Evolutionary conservation across 2,329 filamentous ascomycete genomes (phyloP), one percentile per base, ranked within the genome.

Genomic region (Trichoderma lentiforme): DNA sequence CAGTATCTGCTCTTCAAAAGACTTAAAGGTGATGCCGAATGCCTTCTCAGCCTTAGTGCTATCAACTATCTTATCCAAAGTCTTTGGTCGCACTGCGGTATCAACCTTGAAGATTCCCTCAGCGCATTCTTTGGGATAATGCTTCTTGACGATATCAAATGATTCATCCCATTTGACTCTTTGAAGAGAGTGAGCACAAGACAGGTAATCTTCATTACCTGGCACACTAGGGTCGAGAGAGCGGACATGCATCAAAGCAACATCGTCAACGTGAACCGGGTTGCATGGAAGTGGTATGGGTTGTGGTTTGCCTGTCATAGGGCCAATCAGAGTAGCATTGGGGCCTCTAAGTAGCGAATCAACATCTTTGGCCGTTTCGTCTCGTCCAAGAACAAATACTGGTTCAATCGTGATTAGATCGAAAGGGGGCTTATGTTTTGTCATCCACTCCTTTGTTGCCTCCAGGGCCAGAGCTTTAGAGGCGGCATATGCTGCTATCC

Each of bases 361-460:
- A n/a, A n/a, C 21, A 4, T 9, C 14, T 3, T n/a, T 64, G 30
- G 62, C 77, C 6, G 77, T 74, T 61, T 82, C 79, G 73, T 83
- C 80, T 53, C 77, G 79, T 7, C 82, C 82, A 15, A 82, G 71
- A 18, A 82, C 78, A 71, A 80, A 81, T 30, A 76, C 77, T 0
- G 82, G 82, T 71, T 81, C 76, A 67, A 83, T 75, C 73, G 80
- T 77, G 34, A 82, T 76, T 24, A 82, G 74, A 67, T 81, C 78
- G 65, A 82, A 84, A 11, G 73, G n/a, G 2, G 82, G 82, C 7
- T 78, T 76, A 66, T 80, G 72, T 1, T 75, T 64, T 8, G 72
- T 73, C 47, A 83, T 73, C 74, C 79, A 84, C 6, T 74, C 74
- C 71, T 83, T 78, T 12, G 79, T 78, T 7, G 78, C 77, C 3